phyloP scores from a whole-genome alignment of 257 asterid species.

The Scutellaria baicalensis region DNA sequence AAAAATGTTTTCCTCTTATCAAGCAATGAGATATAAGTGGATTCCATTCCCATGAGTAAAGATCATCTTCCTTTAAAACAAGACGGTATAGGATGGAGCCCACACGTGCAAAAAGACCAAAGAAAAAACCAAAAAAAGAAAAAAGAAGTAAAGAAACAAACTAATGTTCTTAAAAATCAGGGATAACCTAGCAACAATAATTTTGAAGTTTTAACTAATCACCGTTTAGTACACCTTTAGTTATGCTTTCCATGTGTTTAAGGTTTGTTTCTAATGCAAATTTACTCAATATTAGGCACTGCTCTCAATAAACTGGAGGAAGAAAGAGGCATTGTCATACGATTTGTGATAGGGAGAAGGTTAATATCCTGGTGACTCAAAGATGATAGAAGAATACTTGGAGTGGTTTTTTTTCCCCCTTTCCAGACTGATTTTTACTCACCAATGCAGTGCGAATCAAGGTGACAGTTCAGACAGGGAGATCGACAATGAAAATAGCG shows the following conservation, averaged over 20 bases:
- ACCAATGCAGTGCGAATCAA: slow-evolving; percentile 55
- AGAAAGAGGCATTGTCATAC: slow-evolving; percentile 65
- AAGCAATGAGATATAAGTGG: background rate
- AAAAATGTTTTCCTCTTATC: background rate
- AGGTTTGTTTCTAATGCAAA: background rate
- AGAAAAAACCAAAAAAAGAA: too few species aligned
- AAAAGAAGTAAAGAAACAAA: background rate
- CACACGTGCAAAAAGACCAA: too few species aligned
- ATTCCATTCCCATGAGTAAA: background rate
- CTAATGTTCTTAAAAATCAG: background rate
- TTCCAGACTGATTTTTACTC: slow-evolving; percentile 24
- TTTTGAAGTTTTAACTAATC: background rate
- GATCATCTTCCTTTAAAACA: background rate
- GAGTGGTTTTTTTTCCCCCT: slow-evolving; percentile 12
- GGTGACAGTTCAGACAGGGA: slow-evolving; percentile 68
- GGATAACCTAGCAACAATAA: background rate
- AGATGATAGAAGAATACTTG: slow-evolving; percentile 16
- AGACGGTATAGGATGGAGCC: background rate
- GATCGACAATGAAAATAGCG: slow-evolving; percentile 60
- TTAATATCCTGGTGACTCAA: slow-evolving; percentile 21
- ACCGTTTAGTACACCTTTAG: background rate
- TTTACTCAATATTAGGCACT: slow-evolving; percentile 39
- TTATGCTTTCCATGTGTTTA: background rate
- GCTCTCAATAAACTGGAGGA: slow-evolving; percentile 60
- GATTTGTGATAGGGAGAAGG: slow-evolving; percentile 94